A percentile compares a stretch with the other conserved stretches of the same genome.
Evolutionary conservation across 2,329 filamentous ascomycete genomes (phyloP).

Genomic region (Neophaeococcomyces mojaviensis): DNA sequence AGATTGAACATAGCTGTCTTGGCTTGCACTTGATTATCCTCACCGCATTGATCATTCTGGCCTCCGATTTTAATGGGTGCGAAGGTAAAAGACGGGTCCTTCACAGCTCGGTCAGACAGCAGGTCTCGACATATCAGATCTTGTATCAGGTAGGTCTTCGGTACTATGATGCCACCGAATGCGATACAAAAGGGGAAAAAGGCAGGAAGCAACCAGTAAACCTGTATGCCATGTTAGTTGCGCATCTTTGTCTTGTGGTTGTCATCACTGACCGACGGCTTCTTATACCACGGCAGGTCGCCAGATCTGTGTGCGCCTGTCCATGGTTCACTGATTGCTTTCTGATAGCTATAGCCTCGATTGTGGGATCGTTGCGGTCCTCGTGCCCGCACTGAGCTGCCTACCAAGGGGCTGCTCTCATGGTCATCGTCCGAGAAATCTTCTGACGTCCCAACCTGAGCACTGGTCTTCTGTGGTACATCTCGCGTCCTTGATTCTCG

Average conservation of each 20-base stretch:
- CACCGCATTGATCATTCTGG: slow-evolving; percentile 72
- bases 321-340: slow-evolving; percentile 21
- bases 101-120: slow-evolving; percentile 58
- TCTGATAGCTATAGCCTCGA: slow-evolving; percentile 18
- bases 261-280: slow-evolving; percentile 38
- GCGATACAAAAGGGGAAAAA: slow-evolving; percentile 77
- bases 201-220: slow-evolving; percentile 75
- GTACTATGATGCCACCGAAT: slow-evolving; percentile 77
- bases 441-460: slow-evolving; percentile 11
- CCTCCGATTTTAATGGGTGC: slow-evolving; percentile 58
- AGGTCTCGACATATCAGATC: slow-evolving; percentile 77
- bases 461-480: slow-evolving; percentile 9
- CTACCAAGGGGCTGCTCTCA: slow-evolving; percentile 27
- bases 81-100: slow-evolving; percentile 54
- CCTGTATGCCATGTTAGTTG: slow-evolving; percentile 37
- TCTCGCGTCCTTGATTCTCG: slow-evolving; percentile 5
- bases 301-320: slow-evolving; percentile 31
- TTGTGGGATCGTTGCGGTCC: slow-evolving; percentile 9
- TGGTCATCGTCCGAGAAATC: slow-evolving; percentile 19
- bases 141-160: slow-evolving; percentile 79
- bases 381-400: slow-evolving; percentile 11
- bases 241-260: slow-evolving; percentile 3
- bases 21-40: slow-evolving; percentile 64
- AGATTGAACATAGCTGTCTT: slow-evolving; percentile 72
- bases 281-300: slow-evolving; percentile 41